Evolutionary conservation across 2,329 filamentous ascomycete species (phyloP).

Genomic region (Pestalotiopsis fici): DNA sequence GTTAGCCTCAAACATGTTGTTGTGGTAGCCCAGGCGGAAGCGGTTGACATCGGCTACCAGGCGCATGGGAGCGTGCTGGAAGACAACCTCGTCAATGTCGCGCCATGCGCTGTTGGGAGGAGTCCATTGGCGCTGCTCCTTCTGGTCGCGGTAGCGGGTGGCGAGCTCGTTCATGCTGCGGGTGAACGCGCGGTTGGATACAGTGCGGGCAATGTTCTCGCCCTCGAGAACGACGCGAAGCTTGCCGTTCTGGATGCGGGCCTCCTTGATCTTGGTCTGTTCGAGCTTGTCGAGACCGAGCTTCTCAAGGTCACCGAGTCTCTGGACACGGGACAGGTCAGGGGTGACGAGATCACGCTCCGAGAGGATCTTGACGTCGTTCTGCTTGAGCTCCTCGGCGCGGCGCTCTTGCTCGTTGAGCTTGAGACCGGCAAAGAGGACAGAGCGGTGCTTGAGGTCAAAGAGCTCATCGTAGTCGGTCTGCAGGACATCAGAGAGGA

Average conservation of each 20-base stretch:
- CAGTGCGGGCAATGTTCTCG: conserved; percentile 32
- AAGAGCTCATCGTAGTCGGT: conserved; percentile 50
- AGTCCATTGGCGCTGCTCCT: conserved; percentile 32
- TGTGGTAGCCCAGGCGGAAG: conserved; percentile 20
- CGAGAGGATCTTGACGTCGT: conserved; percentile 42
- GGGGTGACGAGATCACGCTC: conserved; percentile 43
- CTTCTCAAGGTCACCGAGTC: conserved; percentile 37
- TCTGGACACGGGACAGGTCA: conserved; percentile 39
- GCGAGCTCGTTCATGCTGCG: conserved; percentile 40
- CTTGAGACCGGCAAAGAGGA: conserved; percentile 42
- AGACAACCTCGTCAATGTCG: conserved; percentile 37
- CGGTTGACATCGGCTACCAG: conserved; percentile 32
- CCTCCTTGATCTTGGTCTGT: conserved; percentile 36
- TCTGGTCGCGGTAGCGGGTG: conserved; percentile 35
- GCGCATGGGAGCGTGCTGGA: conserved; percentile 30
- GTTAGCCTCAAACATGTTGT: background rate
- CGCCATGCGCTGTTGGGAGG: conserved; percentile 42
- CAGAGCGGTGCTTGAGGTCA: conserved; percentile 42
- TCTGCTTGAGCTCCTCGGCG: conserved; percentile 37
- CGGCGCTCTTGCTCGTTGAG: conserved; percentile 37
- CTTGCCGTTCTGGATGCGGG: conserved; percentile 46
- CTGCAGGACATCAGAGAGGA: conserved; percentile 43
- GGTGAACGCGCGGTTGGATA: conserved; percentile 40
- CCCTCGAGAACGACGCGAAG: conserved; percentile 40
- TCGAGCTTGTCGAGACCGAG: conserved; percentile 39